Evolutionary conservation across 176 grass and related monocot species (phyloP).

Genomic region (Canna indica): DNA sequence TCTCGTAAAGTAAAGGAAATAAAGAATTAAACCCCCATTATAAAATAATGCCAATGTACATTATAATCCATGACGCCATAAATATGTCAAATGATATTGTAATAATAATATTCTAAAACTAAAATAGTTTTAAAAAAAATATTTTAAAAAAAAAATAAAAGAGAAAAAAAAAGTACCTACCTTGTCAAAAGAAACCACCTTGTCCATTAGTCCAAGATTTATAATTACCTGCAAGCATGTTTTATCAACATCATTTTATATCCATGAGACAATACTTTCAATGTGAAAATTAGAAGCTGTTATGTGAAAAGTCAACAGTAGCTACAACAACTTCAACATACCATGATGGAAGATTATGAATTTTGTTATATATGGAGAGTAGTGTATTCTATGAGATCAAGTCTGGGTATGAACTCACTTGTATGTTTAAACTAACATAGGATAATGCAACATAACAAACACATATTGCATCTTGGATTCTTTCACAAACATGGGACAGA

Average conservation of each 20-base stretch:
- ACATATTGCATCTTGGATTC: too few species aligned
- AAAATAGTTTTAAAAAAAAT: neutral
- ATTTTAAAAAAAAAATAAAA: neutral
- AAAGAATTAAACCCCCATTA: neutral
- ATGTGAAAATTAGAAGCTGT: neutral
- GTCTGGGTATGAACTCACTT: neutral
- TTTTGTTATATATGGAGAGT: neutral
- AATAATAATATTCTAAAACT: neutral
- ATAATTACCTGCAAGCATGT: constrained; percentile 56
- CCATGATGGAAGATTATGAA: neutral
- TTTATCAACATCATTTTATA: constrained; percentile 14
- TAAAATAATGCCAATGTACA: neutral
- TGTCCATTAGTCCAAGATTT: constrained; percentile 64
- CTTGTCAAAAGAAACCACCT: constrained; percentile 80
- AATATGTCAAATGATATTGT: neutral
- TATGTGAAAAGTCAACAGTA: neutral
- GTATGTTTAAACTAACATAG: neutral
- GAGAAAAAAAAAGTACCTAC: constrained; percentile 35
- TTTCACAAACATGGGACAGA: too few species aligned
- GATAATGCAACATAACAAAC: neutral
- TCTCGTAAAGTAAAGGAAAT: neutral
- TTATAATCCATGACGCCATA: neutral
- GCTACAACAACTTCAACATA: neutral
- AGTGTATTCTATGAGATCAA: neutral
- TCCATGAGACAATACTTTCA: constrained; percentile 1